Base-by-base conservation (phyloP, 1,139 yeast genomes). In the Arxiozyma heterogenica region DNA sequence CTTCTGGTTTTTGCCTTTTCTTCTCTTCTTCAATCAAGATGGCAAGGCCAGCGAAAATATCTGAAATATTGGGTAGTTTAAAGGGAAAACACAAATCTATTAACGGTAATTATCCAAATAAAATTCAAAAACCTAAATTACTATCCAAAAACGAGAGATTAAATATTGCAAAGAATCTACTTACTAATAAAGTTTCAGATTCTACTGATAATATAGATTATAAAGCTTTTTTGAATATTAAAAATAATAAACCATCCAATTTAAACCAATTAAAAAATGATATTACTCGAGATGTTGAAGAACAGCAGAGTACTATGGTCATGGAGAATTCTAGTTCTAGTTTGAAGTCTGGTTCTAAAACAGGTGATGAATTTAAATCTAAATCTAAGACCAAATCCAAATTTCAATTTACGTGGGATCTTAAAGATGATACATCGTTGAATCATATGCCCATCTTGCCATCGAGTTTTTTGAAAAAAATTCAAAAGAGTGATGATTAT, bases 381-480 rank as follows among this genome's bases (percentile, higher is more conserved):
- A 23, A 23, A 23, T 23, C 27, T 7, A 23, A 7, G 11, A 7
- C 39, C 17, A 41, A 30, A 41, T 27, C 44, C 3, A 77, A 76
- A 60, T 86, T 85, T 68, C 75, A 75, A 15, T 88, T 87, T 67
- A 86, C 79, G 15, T 88, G 96, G 95, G 76, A 78, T 55, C 74
- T 72, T 0, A 72, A 74, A 0, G 94, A 86, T 21, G 95, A 88
- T 64, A 86, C 95, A 0, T 64, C 80, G 0, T 62, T 62, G 0
- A 72, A 70, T 1, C 73, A 72, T 55, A 72, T 72, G 51, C 82
- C 84, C 0, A 60, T 84, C 15, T 70, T 75, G 6, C 62, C 68
- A 2, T 25, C 23, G 23, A 17, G 22, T n/a, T 17, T 45, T 4
- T 12, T 45, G n/a, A 30, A 45, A 4, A 30, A 30, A 11, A 15